phyloP scores from a whole-genome alignment of 225 moss, liverwort and hornwort species.

The Asterella californica region DNA sequence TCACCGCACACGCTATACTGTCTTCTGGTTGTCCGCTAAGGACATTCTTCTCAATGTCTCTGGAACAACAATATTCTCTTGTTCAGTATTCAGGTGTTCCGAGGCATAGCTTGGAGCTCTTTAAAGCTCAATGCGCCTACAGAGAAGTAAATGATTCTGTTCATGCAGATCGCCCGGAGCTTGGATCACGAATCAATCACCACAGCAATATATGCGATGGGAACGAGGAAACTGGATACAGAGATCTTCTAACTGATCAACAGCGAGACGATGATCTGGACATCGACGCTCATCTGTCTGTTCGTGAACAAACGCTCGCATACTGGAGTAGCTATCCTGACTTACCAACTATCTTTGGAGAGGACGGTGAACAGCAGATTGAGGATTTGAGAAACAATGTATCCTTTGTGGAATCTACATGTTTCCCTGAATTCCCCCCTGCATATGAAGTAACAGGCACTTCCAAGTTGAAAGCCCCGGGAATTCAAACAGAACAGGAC shows the following conservation, averaged over 20 bases:
- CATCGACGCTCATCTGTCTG: not conserved
- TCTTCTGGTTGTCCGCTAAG: conserved; percentile 54
- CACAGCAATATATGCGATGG: conserved; percentile 4
- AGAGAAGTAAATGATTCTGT: conserved; percentile 38
- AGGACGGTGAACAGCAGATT: not conserved
- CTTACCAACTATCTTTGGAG: conserved; percentile 36
- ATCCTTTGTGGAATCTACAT: not conserved
- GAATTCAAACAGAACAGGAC: not conserved
- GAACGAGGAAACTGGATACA: not conserved
- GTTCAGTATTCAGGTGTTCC: conserved; percentile 53
- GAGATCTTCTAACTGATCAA: not conserved
- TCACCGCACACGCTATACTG: conserved; percentile 74
- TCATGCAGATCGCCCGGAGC: conserved; percentile 15
- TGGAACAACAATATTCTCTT: conserved; percentile 51
- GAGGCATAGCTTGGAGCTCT: conserved; percentile 57
- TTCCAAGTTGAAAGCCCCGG: not conserved
- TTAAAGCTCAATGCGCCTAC: conserved; percentile 50
- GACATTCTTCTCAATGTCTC: conserved; percentile 53
- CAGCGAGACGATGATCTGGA: not conserved
- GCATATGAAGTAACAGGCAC: conserved; percentile 45
- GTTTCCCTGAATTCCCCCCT: conserved; percentile 39
- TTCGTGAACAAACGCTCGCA: not conserved
- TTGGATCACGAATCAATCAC: conserved; percentile 35
- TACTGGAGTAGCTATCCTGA: conserved; percentile 36
- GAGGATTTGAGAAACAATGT: not conserved